phyloP scores from a whole-genome alignment of 495 filamentous ascomycete genomes.

The Penicillium subrubescens region DNA sequence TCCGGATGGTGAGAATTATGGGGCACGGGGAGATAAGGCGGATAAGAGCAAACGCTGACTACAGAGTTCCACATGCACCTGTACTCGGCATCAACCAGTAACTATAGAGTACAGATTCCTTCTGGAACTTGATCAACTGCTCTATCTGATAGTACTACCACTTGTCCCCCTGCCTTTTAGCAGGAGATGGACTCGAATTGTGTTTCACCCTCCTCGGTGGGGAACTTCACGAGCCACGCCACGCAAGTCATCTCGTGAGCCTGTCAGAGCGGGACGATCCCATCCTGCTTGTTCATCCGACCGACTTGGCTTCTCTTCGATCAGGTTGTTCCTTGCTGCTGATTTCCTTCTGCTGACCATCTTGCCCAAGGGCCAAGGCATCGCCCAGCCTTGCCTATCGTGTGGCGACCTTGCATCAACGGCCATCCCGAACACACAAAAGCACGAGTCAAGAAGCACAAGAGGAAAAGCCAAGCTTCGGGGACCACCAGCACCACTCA shows the following conservation, averaged over 20 bases:
- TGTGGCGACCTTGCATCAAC: background rate
- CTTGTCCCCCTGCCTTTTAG: background rate
- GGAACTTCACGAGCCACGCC: slow-evolving; percentile 9
- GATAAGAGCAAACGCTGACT: background rate
- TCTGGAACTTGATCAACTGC: background rate
- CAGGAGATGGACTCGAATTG: background rate
- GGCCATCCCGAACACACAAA: background rate
- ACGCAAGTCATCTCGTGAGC: slow-evolving; percentile 20
- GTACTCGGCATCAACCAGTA: background rate
- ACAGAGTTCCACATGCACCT: background rate
- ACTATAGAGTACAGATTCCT: background rate
- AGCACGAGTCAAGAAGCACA: background rate
- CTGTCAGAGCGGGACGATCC: slow-evolving; percentile 26
- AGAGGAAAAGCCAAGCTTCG: slow-evolving; percentile 15
- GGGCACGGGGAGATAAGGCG: background rate
- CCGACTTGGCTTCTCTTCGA: background rate
- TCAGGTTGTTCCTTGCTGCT: slow-evolving; percentile 1
- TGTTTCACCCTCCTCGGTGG: slow-evolving; percentile 4
- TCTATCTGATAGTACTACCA: background rate
- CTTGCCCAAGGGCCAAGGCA: background rate
- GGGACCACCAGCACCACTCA: background rate
- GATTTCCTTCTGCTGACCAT: background rate
- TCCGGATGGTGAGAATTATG: background rate
- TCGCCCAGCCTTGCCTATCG: background rate
- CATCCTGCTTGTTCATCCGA: background rate